Evolutionary conservation across 352 stramenopile species (phyloP), one percentile per base, ranked within the genome.

Genomic region (Paralagenidium karlingii): DNA sequence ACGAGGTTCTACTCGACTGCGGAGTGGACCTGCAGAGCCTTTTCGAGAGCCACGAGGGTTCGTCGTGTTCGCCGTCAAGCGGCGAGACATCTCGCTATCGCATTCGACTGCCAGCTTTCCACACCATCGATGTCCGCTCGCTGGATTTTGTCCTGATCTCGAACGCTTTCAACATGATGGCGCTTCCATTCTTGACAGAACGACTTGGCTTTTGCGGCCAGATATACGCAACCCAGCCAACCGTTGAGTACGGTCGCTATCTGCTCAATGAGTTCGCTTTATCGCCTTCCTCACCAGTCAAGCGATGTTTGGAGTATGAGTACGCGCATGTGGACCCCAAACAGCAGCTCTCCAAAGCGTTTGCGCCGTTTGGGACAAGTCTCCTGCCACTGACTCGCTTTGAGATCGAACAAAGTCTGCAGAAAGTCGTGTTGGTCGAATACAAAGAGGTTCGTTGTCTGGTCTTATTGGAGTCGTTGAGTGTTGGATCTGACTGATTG

Each of bases 1-100:
- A 68, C 37, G 70, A 92, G 40, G 48, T 92, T 34, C 60, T 92
- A 40, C 58, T 92, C 34, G 78, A 92, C 58, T 88, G 70, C 40
- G 74, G 71, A 30, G 44, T 54, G 20, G 38, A 51, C 12, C 27
- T 87, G 21, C 54, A 33, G 20, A 29, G 32, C 13, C 33, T 15
- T 34, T 22, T 38, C 10, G 38, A 25, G 24, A 19, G 26, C 47
- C 47, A 54, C 38, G 53, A 31, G 20, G 11, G n/a, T 15, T 31
- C 13, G n/a, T 2, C 1, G 7, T 45, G 22, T 55, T 79, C 28
- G 39, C 22, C 10, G 28, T 79, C 15, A 32, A 52, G 16, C 66
- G 22, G 60, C 50, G 34, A 43, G 79, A 26, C 50, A 45, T 22
- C 51, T 58, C 20, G 48, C 85, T 12, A 54, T 25, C 44, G 50